These are phyloP conservation scores for Backusella australiensis DNA, from an alignment of 192 early-diverging fungal species.

Conservation along the genomic window DNA sequence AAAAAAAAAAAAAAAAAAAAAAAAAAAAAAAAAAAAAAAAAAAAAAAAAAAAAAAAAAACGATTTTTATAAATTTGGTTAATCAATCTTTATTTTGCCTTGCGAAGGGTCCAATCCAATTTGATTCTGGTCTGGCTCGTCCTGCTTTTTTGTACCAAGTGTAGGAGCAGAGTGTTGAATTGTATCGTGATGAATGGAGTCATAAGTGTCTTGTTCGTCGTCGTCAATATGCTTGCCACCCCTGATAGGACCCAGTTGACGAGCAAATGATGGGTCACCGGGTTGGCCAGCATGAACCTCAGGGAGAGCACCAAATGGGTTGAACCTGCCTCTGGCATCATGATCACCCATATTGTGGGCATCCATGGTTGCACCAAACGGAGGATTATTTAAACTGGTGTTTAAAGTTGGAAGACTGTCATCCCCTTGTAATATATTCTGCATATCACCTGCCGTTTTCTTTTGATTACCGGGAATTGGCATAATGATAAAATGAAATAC, in stretches of 20 bases:
- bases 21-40: no score
- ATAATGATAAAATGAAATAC: background rate
- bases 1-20: no score
- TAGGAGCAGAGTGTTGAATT: slow-evolving; percentile 1
- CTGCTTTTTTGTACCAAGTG: background rate
- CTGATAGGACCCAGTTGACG: background rate
- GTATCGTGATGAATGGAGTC: background rate
- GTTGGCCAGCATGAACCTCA: background rate
- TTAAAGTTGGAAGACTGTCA: background rate
- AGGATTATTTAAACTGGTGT: background rate
- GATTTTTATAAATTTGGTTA: background rate
- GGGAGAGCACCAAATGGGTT: background rate
- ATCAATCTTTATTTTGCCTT: slow-evolving; percentile 10
- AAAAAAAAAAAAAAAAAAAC: no score
- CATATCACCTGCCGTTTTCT: background rate
- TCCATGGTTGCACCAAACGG: background rate
- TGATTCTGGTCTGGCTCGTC: background rate
- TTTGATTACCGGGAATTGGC: background rate
- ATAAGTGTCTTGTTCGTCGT: background rate
- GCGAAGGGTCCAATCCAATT: background rate
- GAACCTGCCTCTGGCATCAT: background rate
- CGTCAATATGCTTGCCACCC: background rate
- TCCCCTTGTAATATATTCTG: background rate
- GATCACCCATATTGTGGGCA: background rate
- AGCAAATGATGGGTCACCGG: background rate